Conservation (phyloP, 129 eudicot genomes). For the Helianthus tuberosus region DNA sequence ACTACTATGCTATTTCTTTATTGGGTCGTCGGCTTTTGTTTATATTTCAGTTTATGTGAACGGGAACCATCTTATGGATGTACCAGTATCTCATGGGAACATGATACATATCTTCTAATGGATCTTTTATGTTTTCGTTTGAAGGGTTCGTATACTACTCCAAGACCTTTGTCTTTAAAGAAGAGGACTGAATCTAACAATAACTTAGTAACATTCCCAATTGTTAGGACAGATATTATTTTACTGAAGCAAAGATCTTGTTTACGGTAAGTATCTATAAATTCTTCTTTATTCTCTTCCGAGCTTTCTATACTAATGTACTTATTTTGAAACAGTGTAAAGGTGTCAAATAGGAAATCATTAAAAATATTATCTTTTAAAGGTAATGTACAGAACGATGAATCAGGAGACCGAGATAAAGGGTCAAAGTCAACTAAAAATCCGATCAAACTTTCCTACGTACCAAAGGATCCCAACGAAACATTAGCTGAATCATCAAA, state of each 20-base stretch:
- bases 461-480: conserved; percentile 67
- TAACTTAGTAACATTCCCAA: conserved; percentile 33
- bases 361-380: conserved; percentile 67
- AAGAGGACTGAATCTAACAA: conserved; percentile 45
- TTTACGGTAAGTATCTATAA: conserved; percentile 48
- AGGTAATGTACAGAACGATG: conserved; percentile 57
- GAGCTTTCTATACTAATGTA: conserved; percentile 13
- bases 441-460: conserved; percentile 53
- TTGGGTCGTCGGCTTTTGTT: too few relatives aligned
- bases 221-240: conserved; percentile 42
- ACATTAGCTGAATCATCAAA: conserved; percentile 50
- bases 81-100: neutral
- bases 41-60: neutral
- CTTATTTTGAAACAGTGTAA: conserved; percentile 46
- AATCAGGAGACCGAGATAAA: conserved; percentile 51
- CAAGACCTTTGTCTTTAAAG: conserved; percentile 50
- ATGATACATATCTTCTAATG: neutral
- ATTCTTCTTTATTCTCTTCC: neutral
- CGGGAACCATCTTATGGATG: neutral
- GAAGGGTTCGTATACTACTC: conserved; percentile 72
- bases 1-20: too few relatives aligned
- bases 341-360: conserved; percentile 45
- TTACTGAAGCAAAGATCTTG: conserved; percentile 53
- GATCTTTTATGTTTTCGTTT: conserved; percentile 30
- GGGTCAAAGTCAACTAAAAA: conserved; percentile 61